Conservation (phyloP, 2,329 filamentous ascomycete species). For the Mycosphaerella sp. region DNA sequence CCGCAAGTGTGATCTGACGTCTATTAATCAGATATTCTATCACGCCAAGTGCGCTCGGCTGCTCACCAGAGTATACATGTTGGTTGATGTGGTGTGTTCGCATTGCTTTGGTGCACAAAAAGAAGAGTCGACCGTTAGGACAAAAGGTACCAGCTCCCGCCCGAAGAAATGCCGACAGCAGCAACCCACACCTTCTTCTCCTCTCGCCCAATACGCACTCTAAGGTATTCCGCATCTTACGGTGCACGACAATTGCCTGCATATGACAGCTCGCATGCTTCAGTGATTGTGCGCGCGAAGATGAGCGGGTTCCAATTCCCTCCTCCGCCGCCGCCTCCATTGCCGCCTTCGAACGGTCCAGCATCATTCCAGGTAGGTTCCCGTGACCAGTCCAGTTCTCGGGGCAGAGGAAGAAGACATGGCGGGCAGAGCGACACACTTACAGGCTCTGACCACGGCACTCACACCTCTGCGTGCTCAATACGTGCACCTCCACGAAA, state of each 20-base stretch:
- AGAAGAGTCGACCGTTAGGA: no score
- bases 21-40: background rate
- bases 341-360: conserved; percentile 20
- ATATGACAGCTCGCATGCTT: background rate
- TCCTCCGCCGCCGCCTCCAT: conserved; percentile 43
- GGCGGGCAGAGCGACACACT: background rate
- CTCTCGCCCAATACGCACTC: no score
- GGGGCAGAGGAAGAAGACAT: conserved; percentile 20
- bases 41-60: background rate
- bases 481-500: background rate
- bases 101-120: no score
- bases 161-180: no score
- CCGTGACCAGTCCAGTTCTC: conserved; percentile 17
- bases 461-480: background rate
- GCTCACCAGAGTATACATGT: conserved; percentile 5
- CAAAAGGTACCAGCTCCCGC: no score
- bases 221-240: no score
- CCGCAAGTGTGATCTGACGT: conserved; percentile 79
- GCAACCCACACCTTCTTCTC: no score
- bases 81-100: background rate
- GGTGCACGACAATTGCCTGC: no score
- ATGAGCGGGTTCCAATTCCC: conserved; percentile 40
- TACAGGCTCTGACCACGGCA: background rate
- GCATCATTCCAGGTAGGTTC: conserved; percentile 15
- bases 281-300: background rate